Conservation (phyloP, 177 flowering plant species). For the Tripterygium wilfordii region DNA sequence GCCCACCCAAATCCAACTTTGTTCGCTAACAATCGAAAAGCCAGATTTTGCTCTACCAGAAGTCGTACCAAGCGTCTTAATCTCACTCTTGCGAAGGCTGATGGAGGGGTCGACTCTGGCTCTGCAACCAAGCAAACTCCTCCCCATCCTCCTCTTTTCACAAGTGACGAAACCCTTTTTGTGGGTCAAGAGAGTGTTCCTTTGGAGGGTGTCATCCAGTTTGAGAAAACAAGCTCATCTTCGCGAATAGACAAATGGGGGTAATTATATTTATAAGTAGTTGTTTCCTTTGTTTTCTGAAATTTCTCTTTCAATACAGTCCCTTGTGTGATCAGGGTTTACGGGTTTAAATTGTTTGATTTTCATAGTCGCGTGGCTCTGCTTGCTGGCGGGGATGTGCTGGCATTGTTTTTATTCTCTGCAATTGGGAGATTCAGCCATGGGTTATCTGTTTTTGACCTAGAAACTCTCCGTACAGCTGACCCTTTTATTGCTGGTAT, state of each 20-base stretch:
- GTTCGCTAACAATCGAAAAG: conserved; percentile 25
- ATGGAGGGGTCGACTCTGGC: conserved; percentile 24
- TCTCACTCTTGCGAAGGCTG: conserved; percentile 36
- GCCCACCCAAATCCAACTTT: conserved; percentile 29
- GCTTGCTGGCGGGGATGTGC: conserved; percentile 89
- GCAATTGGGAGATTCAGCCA: conserved; percentile 88
- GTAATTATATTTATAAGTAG: conserved; percentile 18
- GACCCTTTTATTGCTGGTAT: conserved; percentile 92
- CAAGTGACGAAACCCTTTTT: conserved; percentile 25
- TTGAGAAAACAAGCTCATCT: conserved; percentile 43
- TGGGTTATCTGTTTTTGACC: conserved; percentile 64
- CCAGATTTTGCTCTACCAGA: conserved; percentile 26
- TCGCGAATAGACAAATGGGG: conserved; percentile 66
- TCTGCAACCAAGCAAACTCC: conserved; percentile 22
- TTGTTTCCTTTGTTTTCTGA: neutral
- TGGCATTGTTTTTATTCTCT: conserved; percentile 69
- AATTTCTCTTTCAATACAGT: neutral
- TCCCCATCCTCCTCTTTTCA: conserved; percentile 16
- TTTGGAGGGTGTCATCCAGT: conserved; percentile 93
- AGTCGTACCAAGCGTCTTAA: conserved; percentile 9
- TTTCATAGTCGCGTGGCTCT: conserved; percentile 56
- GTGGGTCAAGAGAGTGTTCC: conserved; percentile 62
- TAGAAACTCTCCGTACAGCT: conserved; percentile 71
- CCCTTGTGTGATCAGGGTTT: neutral
- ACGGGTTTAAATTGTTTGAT: neutral